A percentile compares a stretch with the other conserved stretches of the same genome.
phyloP scores from a whole-genome alignment of 2,329 filamentous ascomycete species.

The Nothomitra cinnamomea region DNA sequence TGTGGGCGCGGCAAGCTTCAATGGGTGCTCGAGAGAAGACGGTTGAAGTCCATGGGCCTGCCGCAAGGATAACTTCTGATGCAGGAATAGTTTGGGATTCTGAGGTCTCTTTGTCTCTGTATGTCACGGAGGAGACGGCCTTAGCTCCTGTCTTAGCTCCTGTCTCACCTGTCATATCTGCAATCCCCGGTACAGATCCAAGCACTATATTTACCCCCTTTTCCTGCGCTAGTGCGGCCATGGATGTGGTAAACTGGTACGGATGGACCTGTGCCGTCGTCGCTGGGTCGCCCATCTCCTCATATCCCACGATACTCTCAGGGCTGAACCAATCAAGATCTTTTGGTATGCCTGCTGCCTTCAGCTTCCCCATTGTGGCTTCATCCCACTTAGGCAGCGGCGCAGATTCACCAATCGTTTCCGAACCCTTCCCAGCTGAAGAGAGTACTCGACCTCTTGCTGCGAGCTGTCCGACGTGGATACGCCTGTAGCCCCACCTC shows the following conservation, averaged over 20 bases:
- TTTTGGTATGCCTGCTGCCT: slow-evolving; percentile 46
- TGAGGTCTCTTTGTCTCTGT: slow-evolving; percentile 34
- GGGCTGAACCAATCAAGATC: slow-evolving; percentile 75
- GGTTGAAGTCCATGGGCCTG: slow-evolving; percentile 42
- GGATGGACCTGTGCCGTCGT: slow-evolving; percentile 93
- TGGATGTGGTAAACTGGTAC: slow-evolving; percentile 71
- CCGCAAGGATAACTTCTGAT: slow-evolving; percentile 37
- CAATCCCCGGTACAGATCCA: slow-evolving; percentile 24
- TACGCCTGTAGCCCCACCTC: slow-evolving; percentile 8
- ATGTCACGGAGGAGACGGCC: slow-evolving; percentile 39
- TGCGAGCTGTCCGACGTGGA: slow-evolving; percentile 7
- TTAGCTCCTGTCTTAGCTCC: slow-evolving; percentile 10
- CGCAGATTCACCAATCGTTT: slow-evolving; percentile 13
- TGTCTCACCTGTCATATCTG: slow-evolving; percentile 14
- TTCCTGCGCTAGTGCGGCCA: slow-evolving; percentile 33
- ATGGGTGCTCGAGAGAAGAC: slow-evolving; percentile 40
- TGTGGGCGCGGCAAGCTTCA: slow-evolving; percentile 42
- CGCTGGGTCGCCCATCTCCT: slow-evolving; percentile 63
- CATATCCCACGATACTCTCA: slow-evolving; percentile 50
- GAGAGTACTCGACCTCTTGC: slow-evolving; percentile 3
- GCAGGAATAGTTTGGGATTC: slow-evolving; percentile 23
- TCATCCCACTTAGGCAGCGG: slow-evolving; percentile 31
- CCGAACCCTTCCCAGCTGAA: slow-evolving; percentile 21
- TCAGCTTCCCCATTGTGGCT: slow-evolving; percentile 31
- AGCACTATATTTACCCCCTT: slow-evolving; percentile 26